These are phyloP conservation scores for Phragmites australis DNA, from an alignment of 176 grass and related monocot genomes.

Conservation along the genomic window DNA sequence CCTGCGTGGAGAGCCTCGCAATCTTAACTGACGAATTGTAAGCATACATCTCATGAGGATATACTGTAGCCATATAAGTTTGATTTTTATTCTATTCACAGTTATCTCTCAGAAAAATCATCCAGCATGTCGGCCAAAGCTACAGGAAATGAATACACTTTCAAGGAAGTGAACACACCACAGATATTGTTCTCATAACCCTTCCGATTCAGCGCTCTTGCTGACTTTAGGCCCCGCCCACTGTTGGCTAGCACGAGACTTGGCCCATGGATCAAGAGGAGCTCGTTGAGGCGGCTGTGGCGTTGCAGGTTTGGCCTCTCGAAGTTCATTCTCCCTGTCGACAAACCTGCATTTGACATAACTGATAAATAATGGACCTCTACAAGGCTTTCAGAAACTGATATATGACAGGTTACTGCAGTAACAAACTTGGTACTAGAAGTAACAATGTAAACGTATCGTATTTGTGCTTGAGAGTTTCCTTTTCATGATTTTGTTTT, in stretches of 20 bases:
- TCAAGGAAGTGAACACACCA: neutral
- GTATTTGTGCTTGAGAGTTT: too few species aligned
- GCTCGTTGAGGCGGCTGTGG: constrained; percentile 55
- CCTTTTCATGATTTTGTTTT: too few species aligned
- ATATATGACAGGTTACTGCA: neutral
- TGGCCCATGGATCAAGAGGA: constrained; percentile 85
- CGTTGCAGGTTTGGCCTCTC: constrained; percentile 72
- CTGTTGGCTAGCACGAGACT: constrained; percentile 64
- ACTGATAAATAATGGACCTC: constrained; percentile 11
- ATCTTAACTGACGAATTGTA: neutral
- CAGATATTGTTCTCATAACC: constrained; percentile 40
- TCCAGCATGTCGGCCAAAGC: neutral
- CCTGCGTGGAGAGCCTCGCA: neutral
- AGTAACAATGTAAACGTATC: too few species aligned
- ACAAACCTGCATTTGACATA: constrained; percentile 61
- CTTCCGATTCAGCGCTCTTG: constrained; percentile 48
- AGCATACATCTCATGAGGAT: neutral
- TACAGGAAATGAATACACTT: neutral
- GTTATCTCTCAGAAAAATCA: constrained; percentile 26
- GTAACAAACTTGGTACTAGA: too few species aligned
- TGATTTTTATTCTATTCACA: constrained; percentile 55
- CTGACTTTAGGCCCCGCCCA: constrained; percentile 72
- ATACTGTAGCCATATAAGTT: constrained; percentile 4
- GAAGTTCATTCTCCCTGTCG: constrained; percentile 87
- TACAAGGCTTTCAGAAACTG: neutral